Percentiles rank a stretch among this genome's conserved stretches.
These are phyloP conservation scores for Mycena metata DNA, from an alignment of 768 basidiomycete species.

Conservation along the genomic window DNA sequence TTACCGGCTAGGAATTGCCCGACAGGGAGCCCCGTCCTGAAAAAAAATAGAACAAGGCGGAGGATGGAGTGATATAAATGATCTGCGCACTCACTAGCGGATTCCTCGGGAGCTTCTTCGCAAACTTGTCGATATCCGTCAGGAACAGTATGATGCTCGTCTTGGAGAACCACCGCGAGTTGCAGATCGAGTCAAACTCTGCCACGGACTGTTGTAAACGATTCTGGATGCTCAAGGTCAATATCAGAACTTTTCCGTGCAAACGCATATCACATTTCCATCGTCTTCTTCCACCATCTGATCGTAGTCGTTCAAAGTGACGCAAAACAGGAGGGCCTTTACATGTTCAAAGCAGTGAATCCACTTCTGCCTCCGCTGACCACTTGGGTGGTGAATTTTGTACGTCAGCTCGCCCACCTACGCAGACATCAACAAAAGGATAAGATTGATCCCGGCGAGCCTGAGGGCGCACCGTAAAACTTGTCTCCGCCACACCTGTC, in stretches of 20 bases:
- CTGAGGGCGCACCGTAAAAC: constrained; percentile 68
- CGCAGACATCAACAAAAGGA: too few species aligned
- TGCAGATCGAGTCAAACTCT: constrained; percentile 98
- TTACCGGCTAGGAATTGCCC: too few species aligned
- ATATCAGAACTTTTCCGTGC: too few species aligned
- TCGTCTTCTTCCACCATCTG: constrained; percentile 96
- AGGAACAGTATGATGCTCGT: constrained; percentile 96
- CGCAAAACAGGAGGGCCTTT: constrained; percentile 93
- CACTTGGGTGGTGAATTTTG: constrained; percentile 92
- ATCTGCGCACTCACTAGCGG: constrained; percentile 20
- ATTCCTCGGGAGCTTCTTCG: constrained; percentile 85
- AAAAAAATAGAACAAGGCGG: not conserved
- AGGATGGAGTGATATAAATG: not conserved
- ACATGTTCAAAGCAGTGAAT: constrained; percentile 97
- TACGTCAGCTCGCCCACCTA: constrained; percentile 92
- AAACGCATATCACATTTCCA: constrained; percentile 84
- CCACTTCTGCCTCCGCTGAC: constrained; percentile 94
- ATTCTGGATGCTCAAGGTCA: constrained; percentile 64
- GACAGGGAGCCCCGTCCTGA: too few species aligned
- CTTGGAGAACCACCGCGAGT: constrained; percentile 96
- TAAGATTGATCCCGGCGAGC: too few species aligned
- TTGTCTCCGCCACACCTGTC: constrained; percentile 98
- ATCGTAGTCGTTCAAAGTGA: constrained; percentile 94
- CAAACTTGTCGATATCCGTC: constrained; percentile 92
- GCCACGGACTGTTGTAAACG: constrained; percentile 98